phyloP scores from a whole-genome alignment of 371 early-diverging fungal species.

The Mucor piriformis region DNA sequence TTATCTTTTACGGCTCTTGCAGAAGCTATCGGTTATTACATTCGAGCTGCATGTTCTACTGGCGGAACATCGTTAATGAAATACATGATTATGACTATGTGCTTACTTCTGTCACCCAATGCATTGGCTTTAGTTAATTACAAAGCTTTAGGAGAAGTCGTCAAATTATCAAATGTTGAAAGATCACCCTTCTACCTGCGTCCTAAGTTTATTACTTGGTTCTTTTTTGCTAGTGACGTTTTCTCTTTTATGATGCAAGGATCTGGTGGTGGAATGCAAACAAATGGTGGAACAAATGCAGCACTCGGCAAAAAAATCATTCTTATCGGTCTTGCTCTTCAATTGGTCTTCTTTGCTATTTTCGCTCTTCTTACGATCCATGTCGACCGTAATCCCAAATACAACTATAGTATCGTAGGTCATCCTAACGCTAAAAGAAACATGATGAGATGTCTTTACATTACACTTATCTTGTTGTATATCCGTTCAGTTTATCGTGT shows the following conservation, averaged over 20 bases:
- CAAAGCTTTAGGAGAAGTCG: constrained; percentile 38
- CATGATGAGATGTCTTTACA: constrained; percentile 14
- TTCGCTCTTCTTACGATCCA: constrained; percentile 15
- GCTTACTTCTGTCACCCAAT: constrained; percentile 41
- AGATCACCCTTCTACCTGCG: constrained; percentile 24
- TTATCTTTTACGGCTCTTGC: constrained; percentile 35
- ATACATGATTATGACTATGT: constrained; percentile 34
- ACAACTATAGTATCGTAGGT: constrained; percentile 11
- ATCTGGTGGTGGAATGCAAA: constrained; percentile 20
- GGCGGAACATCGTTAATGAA: constrained; percentile 24
- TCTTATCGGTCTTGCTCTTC: constrained; percentile 16
- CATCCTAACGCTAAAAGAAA: constrained; percentile 11
- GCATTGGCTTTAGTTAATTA: constrained; percentile 45
- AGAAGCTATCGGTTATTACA: constrained; percentile 35
- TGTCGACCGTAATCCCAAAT: constrained; percentile 10
- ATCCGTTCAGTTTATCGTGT: constrained; percentile 26
- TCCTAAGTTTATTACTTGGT: constrained; percentile 49
- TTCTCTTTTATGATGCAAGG: constrained; percentile 23
- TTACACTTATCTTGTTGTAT: constrained; percentile 17
- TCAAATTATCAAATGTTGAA: constrained; percentile 17
- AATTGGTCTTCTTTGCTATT: constrained; percentile 21
- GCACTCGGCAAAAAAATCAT: constrained; percentile 5
- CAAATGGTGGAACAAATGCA: not conserved
- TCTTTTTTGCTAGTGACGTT: constrained; percentile 43
- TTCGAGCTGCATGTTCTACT: constrained; percentile 27